Evolutionary conservation across 1,139 yeast genomes (phyloP), one percentile per base, ranked within the genome.

Genomic region (Kodamaea sp.): DNA sequence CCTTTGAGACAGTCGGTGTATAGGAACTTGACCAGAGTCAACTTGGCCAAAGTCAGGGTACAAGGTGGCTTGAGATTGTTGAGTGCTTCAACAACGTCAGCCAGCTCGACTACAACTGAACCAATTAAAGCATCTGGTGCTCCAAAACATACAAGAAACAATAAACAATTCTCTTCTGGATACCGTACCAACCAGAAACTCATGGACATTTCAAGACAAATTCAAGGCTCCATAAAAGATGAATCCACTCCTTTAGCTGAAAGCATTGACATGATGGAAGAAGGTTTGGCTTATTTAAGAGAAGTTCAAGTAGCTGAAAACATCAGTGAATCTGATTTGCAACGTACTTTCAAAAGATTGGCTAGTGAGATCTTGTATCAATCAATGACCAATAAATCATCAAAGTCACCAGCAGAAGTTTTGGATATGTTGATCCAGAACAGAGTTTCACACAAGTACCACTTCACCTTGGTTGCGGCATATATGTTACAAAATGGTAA

Each of bases 251-350:
- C 59, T 34, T 46, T 65, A 26, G 35, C 48, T 4, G 75, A 69
- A 42, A 52, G 67, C 15, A 47, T 62, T 24, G 70, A 62, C 30
- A 68, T 71, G 39, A 60, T 69, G 35, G 73, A 68, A 35, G 76
- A 71, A 49, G 76, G 75, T 2, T 52, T 70, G 30, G 47, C 63
- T 26, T 71, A 67, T 48, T 54, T 71, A 42, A 54, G 71, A 37
- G 70, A 68, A 34, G 57, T 70, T 40, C 70, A 69, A 48, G 47
- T 39, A 4, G 52, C 57, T 1, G 76, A 70, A 48, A 47, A 45
- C 11, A 65, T 71, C 39, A 43, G 52, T 6, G 60, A 57, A 10
- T 50, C 45, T 8, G 45, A 49, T n/a, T 46, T 68, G 32, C 59
- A 49, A 40, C 48, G 47, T 8, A 41, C 45, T 7, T 47, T 47